Evolutionary conservation across 345 rosid genomes (phyloP).

Genomic region (Eucalyptus sp.): DNA sequence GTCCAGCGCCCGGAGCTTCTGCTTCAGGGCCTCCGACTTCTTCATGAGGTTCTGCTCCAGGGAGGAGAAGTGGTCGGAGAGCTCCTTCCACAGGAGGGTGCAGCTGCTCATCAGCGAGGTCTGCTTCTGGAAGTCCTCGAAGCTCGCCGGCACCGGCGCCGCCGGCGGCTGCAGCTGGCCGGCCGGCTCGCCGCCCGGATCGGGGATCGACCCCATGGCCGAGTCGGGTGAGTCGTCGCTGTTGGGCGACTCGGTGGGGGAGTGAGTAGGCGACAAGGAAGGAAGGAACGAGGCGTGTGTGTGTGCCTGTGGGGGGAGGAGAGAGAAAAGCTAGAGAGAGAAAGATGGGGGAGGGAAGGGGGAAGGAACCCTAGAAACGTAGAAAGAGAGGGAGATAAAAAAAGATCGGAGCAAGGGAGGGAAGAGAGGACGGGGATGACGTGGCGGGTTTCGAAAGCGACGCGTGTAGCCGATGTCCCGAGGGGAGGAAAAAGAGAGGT

Average conservation of each 20-base stretch:
- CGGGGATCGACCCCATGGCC: conserved; percentile 91
- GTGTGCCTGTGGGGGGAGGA: background rate
- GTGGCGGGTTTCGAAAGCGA: conserved; percentile 22
- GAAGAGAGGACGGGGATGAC: conserved; percentile 7
- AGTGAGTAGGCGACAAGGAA: conserved; percentile 1
- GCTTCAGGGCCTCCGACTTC: conserved; percentile 76
- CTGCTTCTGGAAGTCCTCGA: conserved; percentile 94
- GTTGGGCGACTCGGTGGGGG: background rate
- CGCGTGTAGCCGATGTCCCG: conserved; percentile 32
- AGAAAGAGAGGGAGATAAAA: conserved; percentile 2
- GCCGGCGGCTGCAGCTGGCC: conserved; percentile 10
- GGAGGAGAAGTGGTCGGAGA: conserved; percentile 90
- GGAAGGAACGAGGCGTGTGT: background rate
- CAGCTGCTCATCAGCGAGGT: conserved; percentile 96
- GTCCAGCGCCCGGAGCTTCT: conserved; percentile 63
- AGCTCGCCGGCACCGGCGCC: conserved; percentile 28
- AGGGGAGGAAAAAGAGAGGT: background rate
- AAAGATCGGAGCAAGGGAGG: conserved; percentile 1
- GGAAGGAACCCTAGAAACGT: conserved; percentile 25
- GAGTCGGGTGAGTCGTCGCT: background rate
- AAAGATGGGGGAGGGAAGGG: background rate
- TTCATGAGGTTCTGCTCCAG: conserved; percentile 65
- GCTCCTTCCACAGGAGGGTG: conserved; percentile 95
- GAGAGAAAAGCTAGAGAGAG: background rate
- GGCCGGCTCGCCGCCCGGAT: conserved; percentile 78